Evolutionary conservation across 73 alveolate genomes (phyloP).

Genomic region (Paramecium sexaurelia): DNA sequence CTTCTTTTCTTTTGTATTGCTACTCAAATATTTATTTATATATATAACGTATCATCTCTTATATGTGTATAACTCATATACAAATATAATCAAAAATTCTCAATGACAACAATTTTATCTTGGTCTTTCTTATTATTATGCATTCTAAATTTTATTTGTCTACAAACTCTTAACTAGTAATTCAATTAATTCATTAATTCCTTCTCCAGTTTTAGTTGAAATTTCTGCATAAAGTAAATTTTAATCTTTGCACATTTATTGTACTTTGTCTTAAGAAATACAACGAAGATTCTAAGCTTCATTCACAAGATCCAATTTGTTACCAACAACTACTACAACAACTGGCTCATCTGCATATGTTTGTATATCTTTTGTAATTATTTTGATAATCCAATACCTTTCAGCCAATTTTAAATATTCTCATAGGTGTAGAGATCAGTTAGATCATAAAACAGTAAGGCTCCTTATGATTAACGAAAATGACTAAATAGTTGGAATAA

Average conservation of each 20-base stretch:
- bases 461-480: constrained; percentile 75
- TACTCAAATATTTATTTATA: not conserved
- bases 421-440: constrained; percentile 69
- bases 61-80: not conserved
- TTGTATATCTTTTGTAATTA: not conserved
- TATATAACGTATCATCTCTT: not conserved
- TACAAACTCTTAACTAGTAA: not conserved
- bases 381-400: constrained; percentile 49
- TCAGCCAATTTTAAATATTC: constrained; percentile 72
- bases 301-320: constrained; percentile 70
- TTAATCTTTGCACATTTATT: not conserved
- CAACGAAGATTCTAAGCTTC: not conserved
- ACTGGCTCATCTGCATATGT: constrained; percentile 68
- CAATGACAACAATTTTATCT: constrained; percentile 26
- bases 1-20: not conserved
- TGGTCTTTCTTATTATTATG: not conserved
- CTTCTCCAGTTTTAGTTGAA: not conserved
- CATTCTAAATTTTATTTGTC: not conserved
- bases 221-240: not conserved
- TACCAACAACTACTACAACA: constrained; percentile 75
- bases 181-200: not conserved
- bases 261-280: not conserved
- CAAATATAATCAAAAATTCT: not conserved
- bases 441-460: constrained; percentile 75
- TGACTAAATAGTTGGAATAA: constrained; percentile 28